Base-by-base conservation (phyloP, 2,329 filamentous ascomycete genomes). In the Sporothrix globosa region DNA sequence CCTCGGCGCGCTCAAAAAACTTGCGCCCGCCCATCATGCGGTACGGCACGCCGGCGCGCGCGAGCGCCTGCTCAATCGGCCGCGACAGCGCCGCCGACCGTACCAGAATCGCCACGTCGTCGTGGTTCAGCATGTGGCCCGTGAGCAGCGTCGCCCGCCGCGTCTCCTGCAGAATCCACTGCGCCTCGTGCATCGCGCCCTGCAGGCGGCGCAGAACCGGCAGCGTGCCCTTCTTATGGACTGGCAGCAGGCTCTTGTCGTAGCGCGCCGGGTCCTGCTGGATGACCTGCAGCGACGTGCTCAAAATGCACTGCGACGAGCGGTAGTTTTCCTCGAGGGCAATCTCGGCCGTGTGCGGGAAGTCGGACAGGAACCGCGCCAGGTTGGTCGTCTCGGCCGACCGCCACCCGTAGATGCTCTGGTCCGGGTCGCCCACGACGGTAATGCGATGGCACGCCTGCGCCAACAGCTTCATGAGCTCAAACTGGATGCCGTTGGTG, bases 401-500 rank as follows among this genome's bases (percentile, higher is more conserved):
- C 24, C 95, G 90, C 85, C 96, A 99, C 24, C 95, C 92, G 78
- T 98, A 99, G 70, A 99, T 99, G 78, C 94, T 97, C 80, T 99
- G 95, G 78, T 99, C 96, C 0, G 96, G 95, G 77, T 99, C 95
- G 46, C 95, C 96, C 4, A 99, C 96, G 72, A 97, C 92, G 0
- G 95, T 98, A 74, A 98, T 95, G n/a, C 89, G 86, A 70, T 88
- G 86, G 56, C 86, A 85, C 27, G 84, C 82, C 72, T 92, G 88
- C 1, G 94, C 92, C 76, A 99, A 90, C 0, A 97, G 85, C 73
- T 87, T 90, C 93, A 97, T 97, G 54, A 99, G 83, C 75, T 97
- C 93, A 76, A 97, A 98, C 79, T 99, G 95, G 4, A 97, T 90
- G 24, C 92, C 87, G 77, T 98, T 99, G 9, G 95, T 98, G 80